Percentiles rank a stretch among this genome's conserved stretches.
Evolutionary conservation across 108 stramenopile genomes (phyloP).

Genomic region (Fistulifera solaris): DNA sequence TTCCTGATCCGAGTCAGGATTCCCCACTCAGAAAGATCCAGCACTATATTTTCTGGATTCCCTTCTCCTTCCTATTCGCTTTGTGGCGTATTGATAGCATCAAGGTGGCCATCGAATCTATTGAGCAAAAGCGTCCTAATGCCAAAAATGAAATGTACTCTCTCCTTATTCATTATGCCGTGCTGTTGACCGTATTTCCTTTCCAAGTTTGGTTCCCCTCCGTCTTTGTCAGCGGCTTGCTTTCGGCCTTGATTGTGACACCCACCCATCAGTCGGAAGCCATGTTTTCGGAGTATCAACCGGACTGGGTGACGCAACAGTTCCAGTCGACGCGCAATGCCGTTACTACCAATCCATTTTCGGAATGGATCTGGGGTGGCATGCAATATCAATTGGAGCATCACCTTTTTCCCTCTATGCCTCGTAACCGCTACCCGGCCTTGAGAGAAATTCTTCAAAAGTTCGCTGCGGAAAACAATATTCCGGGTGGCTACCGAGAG

Average conservation of each 20-base stretch:
- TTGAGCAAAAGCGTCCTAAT: constrained; percentile 53
- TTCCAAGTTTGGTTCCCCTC: constrained; percentile 71
- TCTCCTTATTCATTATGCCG: constrained; percentile 68
- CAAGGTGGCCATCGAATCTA: constrained; percentile 59
- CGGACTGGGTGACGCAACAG: constrained; percentile 87
- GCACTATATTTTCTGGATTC: constrained; percentile 74
- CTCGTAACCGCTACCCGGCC: constrained; percentile 74
- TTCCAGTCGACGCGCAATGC: constrained; percentile 88
- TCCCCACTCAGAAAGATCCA: constrained; percentile 85
- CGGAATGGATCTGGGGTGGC: constrained; percentile 90
- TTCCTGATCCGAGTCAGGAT: constrained; percentile 75
- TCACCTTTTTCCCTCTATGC: constrained; percentile 93
- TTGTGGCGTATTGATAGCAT: constrained; percentile 86
- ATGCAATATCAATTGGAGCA: constrained; percentile 97
- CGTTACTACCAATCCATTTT: constrained; percentile 74
- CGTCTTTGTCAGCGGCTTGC: constrained; percentile 76
- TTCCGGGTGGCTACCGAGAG: constrained; percentile 81
- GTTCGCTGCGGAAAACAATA: constrained; percentile 85
- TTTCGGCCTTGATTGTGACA: constrained; percentile 89
- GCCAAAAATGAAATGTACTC: constrained; percentile 66
- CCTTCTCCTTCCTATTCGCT: constrained; percentile 79
- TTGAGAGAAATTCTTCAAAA: constrained; percentile 65
- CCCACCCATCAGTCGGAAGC: constrained; percentile 91
- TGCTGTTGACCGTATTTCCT: constrained; percentile 66
- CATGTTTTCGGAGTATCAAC: constrained; percentile 74